phyloP scores from a whole-genome alignment of 1,284 basidiomycete genomes.

The Ganoderma sp. region DNA sequence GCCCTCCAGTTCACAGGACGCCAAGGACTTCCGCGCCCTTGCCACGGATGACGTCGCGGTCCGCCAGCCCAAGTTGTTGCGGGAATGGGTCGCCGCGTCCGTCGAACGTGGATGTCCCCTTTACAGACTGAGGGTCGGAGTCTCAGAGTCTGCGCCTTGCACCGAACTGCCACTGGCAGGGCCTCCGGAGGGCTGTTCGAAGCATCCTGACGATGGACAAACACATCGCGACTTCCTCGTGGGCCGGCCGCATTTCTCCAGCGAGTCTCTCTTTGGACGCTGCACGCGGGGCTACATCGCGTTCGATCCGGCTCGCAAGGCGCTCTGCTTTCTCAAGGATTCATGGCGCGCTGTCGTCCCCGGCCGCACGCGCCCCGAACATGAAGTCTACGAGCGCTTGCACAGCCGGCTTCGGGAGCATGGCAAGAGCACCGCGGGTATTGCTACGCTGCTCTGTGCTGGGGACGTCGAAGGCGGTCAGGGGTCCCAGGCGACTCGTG shows the following conservation, averaged over 20 bases:
- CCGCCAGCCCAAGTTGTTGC: no score
- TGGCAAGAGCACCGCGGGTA: background rate
- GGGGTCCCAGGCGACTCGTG: slow-evolving; percentile 4
- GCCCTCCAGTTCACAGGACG: background rate
- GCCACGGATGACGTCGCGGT: background rate
- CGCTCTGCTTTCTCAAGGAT: slow-evolving; percentile 17
- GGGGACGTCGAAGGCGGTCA: slow-evolving; percentile 17
- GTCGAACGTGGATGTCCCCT: background rate
- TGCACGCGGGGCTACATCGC: slow-evolving; percentile 19
- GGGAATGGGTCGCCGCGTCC: no score
- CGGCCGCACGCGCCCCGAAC: slow-evolving; percentile 12
- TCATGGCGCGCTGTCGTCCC: slow-evolving; percentile 16
- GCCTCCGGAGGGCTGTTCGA: no score
- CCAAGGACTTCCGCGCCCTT: background rate
- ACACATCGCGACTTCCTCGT: slow-evolving; percentile 9
- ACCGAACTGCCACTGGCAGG: no score
- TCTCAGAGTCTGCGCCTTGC: background rate
- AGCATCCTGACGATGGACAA: no score
- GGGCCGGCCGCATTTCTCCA: slow-evolving; percentile 4
- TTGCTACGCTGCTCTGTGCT: slow-evolving; percentile 16
- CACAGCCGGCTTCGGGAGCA: background rate
- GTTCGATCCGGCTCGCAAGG: background rate
- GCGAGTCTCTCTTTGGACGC: slow-evolving; percentile 11
- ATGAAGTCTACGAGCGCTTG: slow-evolving; percentile 13
- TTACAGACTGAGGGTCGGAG: background rate